phyloP scores from a whole-genome alignment of 495 filamentous ascomycete genomes.

The Podospora bellae-mahoneyi region DNA sequence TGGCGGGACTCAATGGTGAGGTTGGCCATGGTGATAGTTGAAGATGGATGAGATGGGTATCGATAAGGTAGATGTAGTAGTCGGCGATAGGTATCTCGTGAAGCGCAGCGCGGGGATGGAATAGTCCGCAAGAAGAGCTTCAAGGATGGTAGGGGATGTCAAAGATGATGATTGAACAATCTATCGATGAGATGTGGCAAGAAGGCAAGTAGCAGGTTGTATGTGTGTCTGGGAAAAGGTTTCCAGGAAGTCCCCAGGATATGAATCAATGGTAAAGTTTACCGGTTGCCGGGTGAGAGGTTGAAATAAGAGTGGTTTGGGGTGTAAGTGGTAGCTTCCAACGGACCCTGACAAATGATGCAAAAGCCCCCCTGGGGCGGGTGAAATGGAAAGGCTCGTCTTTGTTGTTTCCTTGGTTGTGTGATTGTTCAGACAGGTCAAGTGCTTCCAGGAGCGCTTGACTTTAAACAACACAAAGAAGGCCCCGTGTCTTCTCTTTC shows the following conservation, averaged over 20 bases:
- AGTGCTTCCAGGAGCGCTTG: not conserved
- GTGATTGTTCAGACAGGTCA: not conserved
- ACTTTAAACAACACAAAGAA: constrained; percentile 4
- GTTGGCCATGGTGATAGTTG: constrained; percentile 21
- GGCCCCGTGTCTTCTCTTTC: not conserved
- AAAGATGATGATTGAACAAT: not conserved
- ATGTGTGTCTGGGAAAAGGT: not conserved
- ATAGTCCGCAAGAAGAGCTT: not conserved
- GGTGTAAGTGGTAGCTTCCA: constrained; percentile 1
- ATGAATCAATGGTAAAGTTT: not conserved
- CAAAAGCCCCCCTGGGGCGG: not conserved
- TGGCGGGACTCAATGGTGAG: constrained; percentile 17
- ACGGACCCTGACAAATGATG: constrained; percentile 1
- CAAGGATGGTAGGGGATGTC: not conserved
- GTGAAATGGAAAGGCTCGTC: not conserved
- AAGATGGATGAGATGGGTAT: not conserved
- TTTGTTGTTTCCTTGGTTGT: not conserved
- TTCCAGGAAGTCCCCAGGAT: not conserved
- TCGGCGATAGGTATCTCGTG: not conserved
- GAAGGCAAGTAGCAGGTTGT: not conserved
- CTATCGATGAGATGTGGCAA: not conserved
- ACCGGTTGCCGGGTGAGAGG: not conserved
- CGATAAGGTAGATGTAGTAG: not conserved
- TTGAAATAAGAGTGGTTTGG: not conserved
- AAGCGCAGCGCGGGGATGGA: not conserved